Evolutionary conservation across 2,329 filamentous ascomycete species (phyloP).

Genomic region (Fusarium austroafricanum): DNA sequence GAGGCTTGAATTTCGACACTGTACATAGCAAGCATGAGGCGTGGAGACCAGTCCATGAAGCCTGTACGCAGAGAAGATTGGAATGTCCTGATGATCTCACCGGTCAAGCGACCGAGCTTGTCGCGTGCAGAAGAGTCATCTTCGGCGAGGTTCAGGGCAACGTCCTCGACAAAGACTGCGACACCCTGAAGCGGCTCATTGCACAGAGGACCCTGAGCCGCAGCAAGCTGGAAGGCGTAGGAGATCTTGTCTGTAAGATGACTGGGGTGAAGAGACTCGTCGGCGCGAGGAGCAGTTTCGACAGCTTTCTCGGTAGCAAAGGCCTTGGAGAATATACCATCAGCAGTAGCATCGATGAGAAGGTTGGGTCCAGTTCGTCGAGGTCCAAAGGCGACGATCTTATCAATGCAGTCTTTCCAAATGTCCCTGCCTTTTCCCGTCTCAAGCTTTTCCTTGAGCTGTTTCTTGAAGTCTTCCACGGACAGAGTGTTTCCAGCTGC

Average conservation of each 20-base stretch:
- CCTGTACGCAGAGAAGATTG: conserved; percentile 85
- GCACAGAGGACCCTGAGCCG: conserved; percentile 88
- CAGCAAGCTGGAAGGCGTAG: conserved; percentile 95
- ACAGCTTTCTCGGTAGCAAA: conserved; percentile 58
- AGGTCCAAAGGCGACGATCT: conserved; percentile 91
- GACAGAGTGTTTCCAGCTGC: conserved; percentile 73
- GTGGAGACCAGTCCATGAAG: conserved; percentile 95
- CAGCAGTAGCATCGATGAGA: conserved; percentile 83
- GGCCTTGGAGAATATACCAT: conserved; percentile 77
- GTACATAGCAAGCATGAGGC: conserved; percentile 98
- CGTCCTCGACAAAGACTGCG: conserved; percentile 88
- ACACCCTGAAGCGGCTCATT: conserved; percentile 93
- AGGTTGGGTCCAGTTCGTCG: conserved; percentile 87
- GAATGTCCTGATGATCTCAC: conserved; percentile 91
- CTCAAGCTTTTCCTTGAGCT: conserved; percentile 76
- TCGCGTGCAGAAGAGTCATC: conserved; percentile 70
- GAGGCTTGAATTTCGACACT: conserved; percentile 97
- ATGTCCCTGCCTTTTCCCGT: conserved; percentile 76
- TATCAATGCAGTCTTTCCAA: conserved; percentile 82
- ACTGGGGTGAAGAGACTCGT: conserved; percentile 66
- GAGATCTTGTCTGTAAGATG: conserved; percentile 90
- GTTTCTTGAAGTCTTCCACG: conserved; percentile 78
- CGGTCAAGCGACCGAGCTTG: conserved; percentile 82
- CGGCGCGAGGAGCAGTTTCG: conserved; percentile 53
- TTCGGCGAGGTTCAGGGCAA: conserved; percentile 69